A percentile compares a stretch with the other conserved stretches of the same genome.
phyloP scores from a whole-genome alignment of 495 filamentous ascomycete genomes.

The Xylaria castorea region DNA sequence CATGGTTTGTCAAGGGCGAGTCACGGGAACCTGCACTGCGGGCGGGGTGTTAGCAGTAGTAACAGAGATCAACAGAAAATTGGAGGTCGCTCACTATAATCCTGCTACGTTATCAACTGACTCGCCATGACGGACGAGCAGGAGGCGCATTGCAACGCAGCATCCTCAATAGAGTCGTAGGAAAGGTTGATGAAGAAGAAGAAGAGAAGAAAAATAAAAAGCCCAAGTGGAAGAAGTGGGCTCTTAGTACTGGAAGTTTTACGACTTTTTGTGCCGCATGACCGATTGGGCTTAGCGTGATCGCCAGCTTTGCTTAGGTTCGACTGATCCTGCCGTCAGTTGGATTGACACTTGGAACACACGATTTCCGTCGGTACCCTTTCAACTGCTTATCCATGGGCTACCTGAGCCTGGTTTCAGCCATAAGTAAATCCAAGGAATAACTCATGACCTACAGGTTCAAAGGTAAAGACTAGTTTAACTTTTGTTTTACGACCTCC shows the following conservation, averaged over 20 bases:
- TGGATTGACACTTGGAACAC: background rate
- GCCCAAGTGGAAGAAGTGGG: conserved; percentile 1
- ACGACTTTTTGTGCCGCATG: background rate
- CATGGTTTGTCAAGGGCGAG: conserved; percentile 82
- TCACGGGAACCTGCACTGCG: conserved; percentile 78
- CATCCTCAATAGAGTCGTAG: conserved; percentile 40
- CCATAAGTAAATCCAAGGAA: background rate
- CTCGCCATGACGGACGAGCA: conserved; percentile 86
- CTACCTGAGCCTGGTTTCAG: background rate
- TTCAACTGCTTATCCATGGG: background rate
- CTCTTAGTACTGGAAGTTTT: background rate
- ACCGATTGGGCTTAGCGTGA: background rate
- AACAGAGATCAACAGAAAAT: background rate
- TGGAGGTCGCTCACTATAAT: conserved; percentile 62
- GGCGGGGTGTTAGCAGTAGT: conserved; percentile 35
- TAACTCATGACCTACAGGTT: background rate
- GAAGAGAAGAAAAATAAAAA: background rate
- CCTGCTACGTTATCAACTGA: conserved; percentile 85
- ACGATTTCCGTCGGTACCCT: background rate
- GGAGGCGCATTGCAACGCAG: conserved; percentile 63
- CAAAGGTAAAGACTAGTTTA: too few relatives aligned
- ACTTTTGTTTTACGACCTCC: too few relatives aligned
- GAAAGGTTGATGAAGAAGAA: background rate
- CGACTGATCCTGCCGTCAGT: background rate
- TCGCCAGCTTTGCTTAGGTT: background rate